phyloP scores from a whole-genome alignment of 495 filamentous ascomycete genomes.

The Aspergillus nidulans region DNA sequence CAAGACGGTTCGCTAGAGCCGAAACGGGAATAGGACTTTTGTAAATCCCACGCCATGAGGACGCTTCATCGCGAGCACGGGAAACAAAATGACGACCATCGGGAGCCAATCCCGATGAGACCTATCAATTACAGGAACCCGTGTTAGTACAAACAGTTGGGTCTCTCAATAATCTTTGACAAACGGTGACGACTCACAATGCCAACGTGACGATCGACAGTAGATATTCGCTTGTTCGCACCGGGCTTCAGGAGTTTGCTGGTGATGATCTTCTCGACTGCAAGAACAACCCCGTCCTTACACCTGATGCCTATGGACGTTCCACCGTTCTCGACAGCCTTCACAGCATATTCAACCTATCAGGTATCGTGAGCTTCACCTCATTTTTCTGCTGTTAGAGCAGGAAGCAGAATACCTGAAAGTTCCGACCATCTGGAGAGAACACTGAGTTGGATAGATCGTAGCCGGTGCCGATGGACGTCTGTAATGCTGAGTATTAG shows the following conservation, averaged over 20 bases:
- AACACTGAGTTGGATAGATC: constrained; percentile 99
- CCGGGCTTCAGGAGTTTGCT: constrained; percentile 91
- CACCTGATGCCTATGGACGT: constrained; percentile 95
- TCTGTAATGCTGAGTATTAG: constrained; percentile 50
- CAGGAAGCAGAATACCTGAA: constrained; percentile 58
- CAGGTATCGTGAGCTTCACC: constrained; percentile 10
- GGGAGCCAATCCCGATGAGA: constrained; percentile 87
- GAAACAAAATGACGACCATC: constrained; percentile 94
- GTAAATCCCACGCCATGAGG: constrained; percentile 80
- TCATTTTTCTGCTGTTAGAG: not conserved
- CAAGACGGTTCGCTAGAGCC: constrained; percentile 83
- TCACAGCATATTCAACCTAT: constrained; percentile 93
- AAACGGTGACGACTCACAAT: constrained; percentile 60
- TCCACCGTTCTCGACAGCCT: constrained; percentile 97
- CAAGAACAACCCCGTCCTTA: constrained; percentile 94
- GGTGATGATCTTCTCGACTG: constrained; percentile 91
- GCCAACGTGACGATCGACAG: constrained; percentile 88
- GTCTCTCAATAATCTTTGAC: not conserved
- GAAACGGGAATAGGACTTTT: constrained; percentile 85
- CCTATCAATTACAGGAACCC: constrained; percentile 45
- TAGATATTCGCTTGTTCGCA: constrained; percentile 94
- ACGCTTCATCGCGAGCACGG: constrained; percentile 88
- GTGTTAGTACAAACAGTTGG: not conserved
- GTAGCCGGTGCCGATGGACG: constrained; percentile 98
- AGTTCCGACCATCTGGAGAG: constrained; percentile 97